These are phyloP conservation scores for Cochlearia excelsa DNA, from an alignment of 345 rosid species.

Conservation along the genomic window DNA sequence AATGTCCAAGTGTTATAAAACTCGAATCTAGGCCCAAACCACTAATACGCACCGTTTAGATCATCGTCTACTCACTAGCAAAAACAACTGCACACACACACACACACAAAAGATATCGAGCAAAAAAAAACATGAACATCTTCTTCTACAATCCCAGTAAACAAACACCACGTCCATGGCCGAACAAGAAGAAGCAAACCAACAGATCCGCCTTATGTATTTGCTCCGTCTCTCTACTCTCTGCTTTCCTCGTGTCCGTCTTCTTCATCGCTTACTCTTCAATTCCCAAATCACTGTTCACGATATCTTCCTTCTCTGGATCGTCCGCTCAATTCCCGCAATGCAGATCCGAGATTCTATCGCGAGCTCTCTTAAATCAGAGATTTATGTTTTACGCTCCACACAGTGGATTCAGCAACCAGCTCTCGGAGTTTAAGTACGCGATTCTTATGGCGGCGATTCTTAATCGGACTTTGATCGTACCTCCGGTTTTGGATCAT, in stretches of 20 bases:
- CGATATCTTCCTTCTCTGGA: conserved; percentile 40
- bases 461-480: conserved; percentile 72
- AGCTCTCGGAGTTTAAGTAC: conserved; percentile 84
- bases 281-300: conserved; percentile 43
- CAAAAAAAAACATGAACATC: conserved; percentile 36
- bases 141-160: conserved; percentile 39
- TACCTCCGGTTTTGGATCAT: conserved; percentile 90
- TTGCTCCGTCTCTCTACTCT: conserved; percentile 34
- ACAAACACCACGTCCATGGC: conserved; percentile 37
- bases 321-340: conserved; percentile 41
- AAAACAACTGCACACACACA: too few relatives aligned
- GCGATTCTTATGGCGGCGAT: conserved; percentile 68
- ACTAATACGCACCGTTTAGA: conserved; percentile 4
- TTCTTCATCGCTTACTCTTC: conserved; percentile 44
- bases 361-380: conserved; percentile 31
- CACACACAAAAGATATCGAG: too few relatives aligned
- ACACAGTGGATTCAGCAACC: conserved; percentile 96
- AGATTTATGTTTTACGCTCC: conserved; percentile 77
- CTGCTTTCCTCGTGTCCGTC: conserved; percentile 31
- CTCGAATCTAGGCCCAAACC: too few relatives aligned
- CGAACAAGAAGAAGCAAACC: conserved; percentile 43
- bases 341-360: conserved; percentile 38
- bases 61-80: conserved; percentile 17
- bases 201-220: conserved; percentile 36
- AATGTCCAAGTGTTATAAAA: too few relatives aligned